phyloP scores from a whole-genome alignment of 169 alveolate species.

The Plasmodium inui region DNA sequence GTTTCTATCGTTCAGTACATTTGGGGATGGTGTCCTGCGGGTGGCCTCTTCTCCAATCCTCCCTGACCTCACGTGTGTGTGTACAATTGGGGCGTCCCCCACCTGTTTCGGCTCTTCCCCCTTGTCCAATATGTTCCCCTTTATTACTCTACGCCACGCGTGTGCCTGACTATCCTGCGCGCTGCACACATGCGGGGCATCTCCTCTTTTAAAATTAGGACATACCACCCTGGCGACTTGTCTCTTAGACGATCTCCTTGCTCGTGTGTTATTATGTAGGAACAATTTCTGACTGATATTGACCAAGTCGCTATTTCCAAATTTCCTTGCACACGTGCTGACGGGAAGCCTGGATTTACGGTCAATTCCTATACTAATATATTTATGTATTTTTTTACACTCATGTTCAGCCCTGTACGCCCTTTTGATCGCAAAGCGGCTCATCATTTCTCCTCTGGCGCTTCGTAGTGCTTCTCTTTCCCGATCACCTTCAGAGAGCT shows the following conservation, averaged over 20 bases:
- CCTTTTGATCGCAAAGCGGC: slow-evolving; percentile 20
- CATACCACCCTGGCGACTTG: neutral
- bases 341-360: slow-evolving; percentile 8
- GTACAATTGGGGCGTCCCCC: neutral
- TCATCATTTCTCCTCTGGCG: slow-evolving; percentile 50
- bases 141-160: neutral
- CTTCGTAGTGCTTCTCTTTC: neutral
- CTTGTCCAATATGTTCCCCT: neutral
- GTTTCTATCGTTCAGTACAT: neutral
- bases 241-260: neutral
- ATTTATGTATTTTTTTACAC: slow-evolving; percentile 16
- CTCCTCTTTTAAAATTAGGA: neutral
- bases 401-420: slow-evolving; percentile 30
- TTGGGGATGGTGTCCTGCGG: neutral
- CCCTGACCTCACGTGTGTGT: neutral
- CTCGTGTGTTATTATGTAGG: neutral
- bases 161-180: neutral
- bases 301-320: neutral
- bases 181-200: neutral
- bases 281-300: slow-evolving; percentile 9
- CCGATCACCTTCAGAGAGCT: neutral
- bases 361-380: slow-evolving; percentile 12
- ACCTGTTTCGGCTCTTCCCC: neutral
- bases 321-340: slow-evolving; percentile 17
- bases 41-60: neutral